Evolutionary conservation across 148 eudicot species (phyloP).

Genomic region (Bassia scoparia): DNA sequence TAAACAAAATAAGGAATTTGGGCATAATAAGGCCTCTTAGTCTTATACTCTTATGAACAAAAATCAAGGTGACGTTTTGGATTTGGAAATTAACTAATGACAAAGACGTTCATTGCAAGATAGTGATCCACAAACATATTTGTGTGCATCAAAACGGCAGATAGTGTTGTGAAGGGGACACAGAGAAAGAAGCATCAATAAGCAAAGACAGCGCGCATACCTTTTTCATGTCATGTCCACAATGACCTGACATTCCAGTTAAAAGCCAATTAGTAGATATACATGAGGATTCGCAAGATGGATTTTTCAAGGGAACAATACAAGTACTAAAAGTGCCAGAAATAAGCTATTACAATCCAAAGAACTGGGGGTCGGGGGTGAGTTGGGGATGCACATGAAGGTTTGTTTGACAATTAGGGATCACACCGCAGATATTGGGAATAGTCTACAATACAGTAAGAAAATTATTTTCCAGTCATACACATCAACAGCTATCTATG

Average conservation of each 20-base stretch:
- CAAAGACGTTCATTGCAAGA: not conserved
- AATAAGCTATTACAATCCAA: too few species aligned
- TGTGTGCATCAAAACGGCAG: not conserved
- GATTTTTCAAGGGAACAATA: not conserved
- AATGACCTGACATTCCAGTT: constrained; percentile 31
- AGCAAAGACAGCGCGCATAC: constrained; percentile 22
- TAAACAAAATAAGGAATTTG: not conserved
- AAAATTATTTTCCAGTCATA: too few species aligned
- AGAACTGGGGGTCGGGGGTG: too few species aligned
- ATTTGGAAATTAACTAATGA: not conserved
- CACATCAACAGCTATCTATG: too few species aligned
- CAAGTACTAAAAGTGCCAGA: not conserved
- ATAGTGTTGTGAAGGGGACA: not conserved
- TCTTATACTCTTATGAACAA: too few species aligned
- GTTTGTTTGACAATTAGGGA: too few species aligned
- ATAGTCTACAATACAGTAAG: too few species aligned
- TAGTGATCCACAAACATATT: not conserved
- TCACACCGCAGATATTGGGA: too few species aligned
- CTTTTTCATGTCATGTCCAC: constrained; percentile 43
- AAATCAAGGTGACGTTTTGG: not conserved
- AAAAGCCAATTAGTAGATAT: constrained; percentile 18
- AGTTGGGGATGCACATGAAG: too few species aligned
- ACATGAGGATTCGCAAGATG: not conserved
- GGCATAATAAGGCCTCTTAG: not conserved
- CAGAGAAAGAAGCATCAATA: not conserved